phyloP scores from a whole-genome alignment of 495 filamentous ascomycete genomes.

The Penicillium goetzii region DNA sequence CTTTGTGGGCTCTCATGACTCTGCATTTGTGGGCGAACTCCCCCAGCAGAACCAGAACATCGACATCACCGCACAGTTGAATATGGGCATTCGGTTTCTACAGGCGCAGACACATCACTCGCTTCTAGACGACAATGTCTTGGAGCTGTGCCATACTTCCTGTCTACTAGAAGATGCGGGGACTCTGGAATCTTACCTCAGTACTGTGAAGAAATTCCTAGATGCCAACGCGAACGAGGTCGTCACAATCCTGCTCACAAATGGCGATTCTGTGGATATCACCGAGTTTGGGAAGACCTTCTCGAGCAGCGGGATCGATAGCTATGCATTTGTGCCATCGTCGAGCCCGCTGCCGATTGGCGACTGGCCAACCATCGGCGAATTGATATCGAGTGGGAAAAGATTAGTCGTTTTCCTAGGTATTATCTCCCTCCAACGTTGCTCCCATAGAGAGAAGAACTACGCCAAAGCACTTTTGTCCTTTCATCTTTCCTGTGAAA shows the following conservation, averaged over 20 bases:
- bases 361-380: constrained; percentile 66
- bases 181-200: constrained; percentile 58
- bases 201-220: constrained; percentile 64
- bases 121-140: constrained; percentile 42
- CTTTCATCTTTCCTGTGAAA: neutral
- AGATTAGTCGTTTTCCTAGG: constrained; percentile 67
- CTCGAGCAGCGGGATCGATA: constrained; percentile 53
- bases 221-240: constrained; percentile 68
- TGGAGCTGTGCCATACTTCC: constrained; percentile 67
- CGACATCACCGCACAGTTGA: constrained; percentile 65
- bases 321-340: constrained; percentile 61
- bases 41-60: constrained; percentile 69
- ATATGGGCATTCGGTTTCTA: constrained; percentile 69
- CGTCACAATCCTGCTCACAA: constrained; percentile 70
- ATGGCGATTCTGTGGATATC: constrained; percentile 59
- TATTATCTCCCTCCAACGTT: constrained; percentile 22
- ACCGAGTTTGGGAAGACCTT: constrained; percentile 58
- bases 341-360: constrained; percentile 35
- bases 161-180: constrained; percentile 70
- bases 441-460: neutral
- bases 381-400: constrained; percentile 61
- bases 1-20: constrained; percentile 71
- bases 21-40: constrained; percentile 64
- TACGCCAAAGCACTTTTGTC: neutral
- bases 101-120: constrained; percentile 68